phyloP scores from a whole-genome alignment of 257 asterid species.

The Fraxinus quadrangulata region DNA sequence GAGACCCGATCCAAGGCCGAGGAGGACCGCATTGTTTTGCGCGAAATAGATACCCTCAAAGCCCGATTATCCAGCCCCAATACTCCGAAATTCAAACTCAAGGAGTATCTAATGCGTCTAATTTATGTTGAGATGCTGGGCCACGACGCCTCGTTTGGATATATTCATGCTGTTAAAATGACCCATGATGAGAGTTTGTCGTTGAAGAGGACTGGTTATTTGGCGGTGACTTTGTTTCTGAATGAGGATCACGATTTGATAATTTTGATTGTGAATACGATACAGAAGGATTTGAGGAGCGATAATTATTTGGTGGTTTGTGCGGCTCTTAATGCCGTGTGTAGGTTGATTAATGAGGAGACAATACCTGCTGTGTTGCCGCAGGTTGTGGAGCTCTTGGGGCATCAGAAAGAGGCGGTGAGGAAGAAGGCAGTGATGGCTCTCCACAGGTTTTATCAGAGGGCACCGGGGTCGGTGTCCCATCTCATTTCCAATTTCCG shows the following conservation, averaged over 20 bases:
- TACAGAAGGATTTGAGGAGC: slow-evolving; percentile 95
- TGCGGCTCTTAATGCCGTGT: slow-evolving; percentile 85
- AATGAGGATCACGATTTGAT: slow-evolving; percentile 97
- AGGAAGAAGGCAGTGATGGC: slow-evolving; percentile 99
- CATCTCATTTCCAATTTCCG: slow-evolving; percentile 84
- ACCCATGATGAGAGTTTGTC: slow-evolving; percentile 83
- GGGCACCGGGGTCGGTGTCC: slow-evolving; percentile 79
- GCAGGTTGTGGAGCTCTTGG: slow-evolving; percentile 80
- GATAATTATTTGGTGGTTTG: slow-evolving; percentile 37
- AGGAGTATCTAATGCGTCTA: slow-evolving; percentile 81
- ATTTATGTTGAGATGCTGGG: slow-evolving; percentile 95
- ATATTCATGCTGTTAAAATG: slow-evolving; percentile 96
- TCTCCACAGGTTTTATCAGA: slow-evolving; percentile 79
- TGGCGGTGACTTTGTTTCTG: slow-evolving; percentile 85
- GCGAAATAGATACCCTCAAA: slow-evolving; percentile 86
- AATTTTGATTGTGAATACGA: slow-evolving; percentile 88
- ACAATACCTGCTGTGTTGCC: slow-evolving; percentile 96
- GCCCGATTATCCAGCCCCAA: slow-evolving; percentile 67
- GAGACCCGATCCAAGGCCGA: slow-evolving; percentile 97
- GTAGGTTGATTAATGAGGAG: slow-evolving; percentile 94
- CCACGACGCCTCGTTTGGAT: slow-evolving; percentile 94
- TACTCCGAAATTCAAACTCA: slow-evolving; percentile 82
- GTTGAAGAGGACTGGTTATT: slow-evolving; percentile 81
- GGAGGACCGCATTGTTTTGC: slow-evolving; percentile 89
- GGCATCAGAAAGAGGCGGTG: slow-evolving; percentile 89